Base-by-base conservation (phyloP, 108 stramenopile genomes). In the Hondaea fermentalgiana region DNA sequence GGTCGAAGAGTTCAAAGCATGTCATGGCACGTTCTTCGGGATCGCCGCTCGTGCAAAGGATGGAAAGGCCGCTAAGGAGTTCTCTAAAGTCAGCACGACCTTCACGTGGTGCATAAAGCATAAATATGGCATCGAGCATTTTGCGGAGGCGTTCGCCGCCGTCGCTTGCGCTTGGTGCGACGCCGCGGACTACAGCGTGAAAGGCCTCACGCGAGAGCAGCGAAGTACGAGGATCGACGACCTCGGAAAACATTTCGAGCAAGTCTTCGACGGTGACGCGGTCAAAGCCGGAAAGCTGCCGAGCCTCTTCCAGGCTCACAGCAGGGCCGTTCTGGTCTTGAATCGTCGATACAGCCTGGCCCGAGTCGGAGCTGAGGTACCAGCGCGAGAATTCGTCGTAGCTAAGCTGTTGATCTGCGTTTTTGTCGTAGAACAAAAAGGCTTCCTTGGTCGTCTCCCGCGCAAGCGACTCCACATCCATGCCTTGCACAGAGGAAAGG, bases 341-440 rank as follows among this genome's bases (percentile, higher is more conserved):
- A 23, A 69, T 69, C 25, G 64, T 16, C 8, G 64, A 28, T 6
- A 69, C 64, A 69, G 64, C 64, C 64, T 69, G 64, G 25, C 64
- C 64, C 25, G 64, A 69, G 64, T 69, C 64, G 44, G 72, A 44
- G 6, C 43, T 72, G 57, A 59, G 45, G 60, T 91, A 90, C 92
- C 92, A 92, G 43, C 49, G 35, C 17, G 47, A 43, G 60, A 92
- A 92, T 29, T 91, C 90, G 12, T 42, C 35, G 10, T 44, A 89
- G 59, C 88, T 89, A 0, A 92, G 58, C 44, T 44, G 72, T 5
- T 88, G 91, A 29, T 91, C 88, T 10, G 47, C 43, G 72, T 88
- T 64, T 4, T 44, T 71, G 51, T 89, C 88, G 45, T n/a, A 57
- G 44, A 43, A 59, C 53, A 53, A n/a, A 57, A 92, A 89, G 44